Conservation (phyloP, 2,329 filamentous ascomycete genomes). For the Ascomycota sp. region DNA sequence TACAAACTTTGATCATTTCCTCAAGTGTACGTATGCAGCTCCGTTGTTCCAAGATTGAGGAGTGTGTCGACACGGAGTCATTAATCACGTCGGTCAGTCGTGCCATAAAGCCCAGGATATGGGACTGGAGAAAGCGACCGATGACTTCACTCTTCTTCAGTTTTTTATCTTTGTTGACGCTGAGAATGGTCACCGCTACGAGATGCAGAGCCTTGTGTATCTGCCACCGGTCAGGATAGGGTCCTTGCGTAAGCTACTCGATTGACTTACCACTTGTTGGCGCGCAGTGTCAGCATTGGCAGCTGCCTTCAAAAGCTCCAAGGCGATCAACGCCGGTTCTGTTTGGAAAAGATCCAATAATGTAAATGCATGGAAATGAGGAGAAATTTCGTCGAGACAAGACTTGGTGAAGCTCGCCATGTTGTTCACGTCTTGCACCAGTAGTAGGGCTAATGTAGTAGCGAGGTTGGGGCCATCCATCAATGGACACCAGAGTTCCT, state of each 20-base stretch:
- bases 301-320: conserved; percentile 64
- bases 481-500: conserved; percentile 35
- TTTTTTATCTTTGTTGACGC: conserved; percentile 19
- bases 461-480: conserved; percentile 36
- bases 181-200: conserved; percentile 21
- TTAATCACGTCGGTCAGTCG: conserved; percentile 64
- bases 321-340: conserved; percentile 55
- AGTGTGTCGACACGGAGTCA: conserved; percentile 33
- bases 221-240: conserved; percentile 15
- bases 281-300: conserved; percentile 43
- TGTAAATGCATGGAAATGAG: conserved; percentile 45
- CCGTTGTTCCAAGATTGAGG: conserved; percentile 45
- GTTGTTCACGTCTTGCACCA: conserved; percentile 34
- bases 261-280: conserved; percentile 31
- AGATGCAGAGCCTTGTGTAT: conserved; percentile 25
- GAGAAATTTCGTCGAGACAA: conserved; percentile 45
- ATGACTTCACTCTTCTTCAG: conserved; percentile 36
- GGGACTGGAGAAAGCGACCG: conserved; percentile 57
- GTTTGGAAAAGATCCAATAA: conserved; percentile 50
- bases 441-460: conserved; percentile 35
- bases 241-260: too few relatives aligned
- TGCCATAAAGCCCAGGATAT: conserved; percentile 74
- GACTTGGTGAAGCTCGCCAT: conserved; percentile 47
- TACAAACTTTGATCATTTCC: conserved; percentile 66
- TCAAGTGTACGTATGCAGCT: conserved; percentile 67